Base-by-base conservation (phyloP, 2,329 filamentous ascomycete genomes). In the Penicillium paneum region DNA sequence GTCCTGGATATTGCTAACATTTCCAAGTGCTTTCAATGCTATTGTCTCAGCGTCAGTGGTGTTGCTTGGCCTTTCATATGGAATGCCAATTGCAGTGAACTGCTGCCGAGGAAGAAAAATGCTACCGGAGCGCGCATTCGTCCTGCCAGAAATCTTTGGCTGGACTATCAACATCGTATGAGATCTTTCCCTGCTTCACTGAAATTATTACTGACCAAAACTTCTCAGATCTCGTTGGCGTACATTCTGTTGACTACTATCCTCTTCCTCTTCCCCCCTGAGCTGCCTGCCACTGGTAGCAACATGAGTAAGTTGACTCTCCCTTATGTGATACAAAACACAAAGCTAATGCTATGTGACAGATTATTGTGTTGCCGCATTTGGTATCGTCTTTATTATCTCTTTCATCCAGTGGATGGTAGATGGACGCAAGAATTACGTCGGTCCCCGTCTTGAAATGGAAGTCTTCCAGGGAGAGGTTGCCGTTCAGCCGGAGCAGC, bases 211-310 rank as follows among this genome's bases (percentile, higher is more conserved):
- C 54, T 63, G 21, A 64, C 40, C 1, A 15, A 26, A 21, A 21
- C 35, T 12, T 54, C 12, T 82, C 28, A 86, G 88, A 59, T 73
- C 39, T 67, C 71, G 5, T 78, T 91, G 43, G 75, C 76, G 0
- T 91, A 87, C 72, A 82, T 86, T 1, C 73, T 83, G 12, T 69
- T 91, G n/a, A 91, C 88, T 0, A 90, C 87, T 0, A 83, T 90
- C 0, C 78, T 91, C 0, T 91, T 91, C 72, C 79, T 90, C 19
- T 90, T 91, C 71, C 88, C 88, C 3, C 88, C 88, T 0, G 79
- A 79, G 8, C 66, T 85, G 4, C 86, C 86, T 0, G 85, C 87
- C 2, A 84, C 83, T 0, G 78, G 80, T 0, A 82, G 74, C 61
- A 90, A 83, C 73, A 91, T 91, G 88, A 91, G 81, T 81, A 74